Evolutionary conservation across 495 filamentous ascomycete species (phyloP), one percentile per base, ranked within the genome.

Genomic region (Lepidopterella palustris): DNA sequence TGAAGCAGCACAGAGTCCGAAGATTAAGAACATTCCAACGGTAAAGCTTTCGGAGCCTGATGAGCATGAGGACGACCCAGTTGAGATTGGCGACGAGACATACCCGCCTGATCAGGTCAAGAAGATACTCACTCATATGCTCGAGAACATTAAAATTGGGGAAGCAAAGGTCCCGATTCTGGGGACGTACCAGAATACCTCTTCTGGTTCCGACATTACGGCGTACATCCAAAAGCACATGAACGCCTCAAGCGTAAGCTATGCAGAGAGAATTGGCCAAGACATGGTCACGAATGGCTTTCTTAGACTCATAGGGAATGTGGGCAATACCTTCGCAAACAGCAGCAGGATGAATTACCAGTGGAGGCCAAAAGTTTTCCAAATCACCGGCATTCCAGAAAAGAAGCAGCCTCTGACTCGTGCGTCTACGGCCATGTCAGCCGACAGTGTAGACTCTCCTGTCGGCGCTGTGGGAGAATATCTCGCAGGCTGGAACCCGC

Each of bases 291-390:
- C 81, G 4, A 82, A 87, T 68, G 93, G 93, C 28, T 95, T 96
- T 70, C 77, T 99, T 57, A 83, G 93, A 35, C 74, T 99, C 64
- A 82, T 99, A 61, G 93, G 93, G 50, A 95, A 88, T 70, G 92
- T 99, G 57, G 93, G 95, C 26, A 97, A 82, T 71, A 88, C 86
- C 8, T 99, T 99, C 68, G 90, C 92, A 59, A 99, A 99, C 74
- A 97, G 90, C 76, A 92, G 92, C 45, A 91, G 87, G 75, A 86
- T 97, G 84, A 87, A 87, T 69, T 99, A 97, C 71, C 93, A 99
- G 72, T 99, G 95, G 95, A 85, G 89, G 45, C 82, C 91, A 2
- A 95, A 88, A 73, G 88, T 87, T 0, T 97, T 96, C 73, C 85
- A 96, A 69, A 71, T 90, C 40, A 84, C 90, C 26, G 91, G 91